phyloP scores from a whole-genome alignment of 495 filamentous ascomycete genomes.

The Xylaria venustula region DNA sequence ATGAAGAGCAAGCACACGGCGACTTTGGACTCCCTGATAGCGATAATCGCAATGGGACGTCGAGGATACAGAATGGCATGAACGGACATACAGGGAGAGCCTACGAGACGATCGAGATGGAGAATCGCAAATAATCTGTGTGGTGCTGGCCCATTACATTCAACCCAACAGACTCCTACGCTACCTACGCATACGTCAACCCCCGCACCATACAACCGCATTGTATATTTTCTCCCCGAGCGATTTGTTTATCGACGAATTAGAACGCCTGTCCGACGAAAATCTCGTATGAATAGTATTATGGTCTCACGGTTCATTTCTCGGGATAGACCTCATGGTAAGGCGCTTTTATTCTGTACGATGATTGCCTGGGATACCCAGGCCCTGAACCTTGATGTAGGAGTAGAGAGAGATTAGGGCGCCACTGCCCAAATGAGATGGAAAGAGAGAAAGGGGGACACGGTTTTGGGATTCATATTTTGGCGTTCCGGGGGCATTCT shows the following conservation, averaged over 20 bases:
- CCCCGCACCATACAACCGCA: slow-evolving; percentile 20
- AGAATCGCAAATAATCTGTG: slow-evolving; percentile 35
- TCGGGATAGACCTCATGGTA: slow-evolving; percentile 23
- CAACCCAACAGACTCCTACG: background rate
- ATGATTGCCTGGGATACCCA: slow-evolving; percentile 9
- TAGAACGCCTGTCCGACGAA: slow-evolving; percentile 25
- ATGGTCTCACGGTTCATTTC: slow-evolving; percentile 26
- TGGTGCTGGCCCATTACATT: background rate
- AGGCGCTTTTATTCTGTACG: slow-evolving; percentile 9
- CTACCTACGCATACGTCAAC: slow-evolving; percentile 1
- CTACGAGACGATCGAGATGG: slow-evolving; percentile 44
- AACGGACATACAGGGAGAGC: slow-evolving; percentile 20
- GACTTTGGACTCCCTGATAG: slow-evolving; percentile 66
- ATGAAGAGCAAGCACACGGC: slow-evolving; percentile 66
- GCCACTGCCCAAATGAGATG: background rate
- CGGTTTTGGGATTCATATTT: background rate
- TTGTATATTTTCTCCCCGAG: slow-evolving; percentile 30
- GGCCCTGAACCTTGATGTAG: slow-evolving; percentile 2
- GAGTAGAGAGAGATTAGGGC: slow-evolving; percentile 13
- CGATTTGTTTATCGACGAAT: slow-evolving; percentile 19
- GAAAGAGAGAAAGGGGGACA: background rate
- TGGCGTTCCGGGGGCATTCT: slow-evolving; percentile 9
- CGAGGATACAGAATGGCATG: slow-evolving; percentile 33
- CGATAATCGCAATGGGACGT: slow-evolving; percentile 54
- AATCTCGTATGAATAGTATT: slow-evolving; percentile 28